Evolutionary conservation across 2,329 filamentous ascomycete genomes (phyloP), one percentile per base, ranked within the genome.

Genomic region (Microdochium paspali): DNA sequence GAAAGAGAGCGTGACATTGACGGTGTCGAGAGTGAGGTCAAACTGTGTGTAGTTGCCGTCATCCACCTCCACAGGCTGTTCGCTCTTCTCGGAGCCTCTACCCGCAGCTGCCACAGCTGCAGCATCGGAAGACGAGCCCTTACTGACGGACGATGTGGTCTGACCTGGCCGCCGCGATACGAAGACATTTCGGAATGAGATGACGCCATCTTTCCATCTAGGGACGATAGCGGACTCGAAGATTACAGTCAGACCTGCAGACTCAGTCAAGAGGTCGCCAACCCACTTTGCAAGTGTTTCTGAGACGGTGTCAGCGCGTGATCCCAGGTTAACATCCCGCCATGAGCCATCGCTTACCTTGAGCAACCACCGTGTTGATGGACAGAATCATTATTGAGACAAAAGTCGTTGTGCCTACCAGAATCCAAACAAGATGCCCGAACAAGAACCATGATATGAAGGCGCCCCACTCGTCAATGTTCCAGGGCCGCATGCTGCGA

Each of bases 31-130:
- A 0, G 90, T 95, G 15, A 98, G 73, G 60, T 98, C 93, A 57
- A 96, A 98, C 56, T 98, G 93, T 0, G 90, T 96, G 64, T 97
- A 98, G 61, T 98, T 98, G 18, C 87, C 89, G 61, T 97, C 91
- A 59, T 97, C 90, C 49, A 83, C 78, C 52, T 79, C 74, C 20
- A 67, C 66, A 3, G 55, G 54, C 15, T 63, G 58, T 1, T 69
- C 65, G 25, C 75, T 72, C 13, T 69, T 70, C 15, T 74, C 72
- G 5, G 65, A 66, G 31, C 76, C 72, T 49, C 80, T 77, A 39
- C 80, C 83, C 0, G 87, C 87, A 0, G 90, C 90, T 0, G 89
- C 90, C 1, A 85, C 88, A 1, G 90, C 90, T 0, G 90, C 91
- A 5, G 89, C 90, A 53, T 82, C 85, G 24, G 80, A 79, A 2